Percentiles rank a stretch among this genome's conserved stretches.
Conservation (phyloP, 2,329 filamentous ascomycete species). For the Xylaria arbuscula region DNA sequence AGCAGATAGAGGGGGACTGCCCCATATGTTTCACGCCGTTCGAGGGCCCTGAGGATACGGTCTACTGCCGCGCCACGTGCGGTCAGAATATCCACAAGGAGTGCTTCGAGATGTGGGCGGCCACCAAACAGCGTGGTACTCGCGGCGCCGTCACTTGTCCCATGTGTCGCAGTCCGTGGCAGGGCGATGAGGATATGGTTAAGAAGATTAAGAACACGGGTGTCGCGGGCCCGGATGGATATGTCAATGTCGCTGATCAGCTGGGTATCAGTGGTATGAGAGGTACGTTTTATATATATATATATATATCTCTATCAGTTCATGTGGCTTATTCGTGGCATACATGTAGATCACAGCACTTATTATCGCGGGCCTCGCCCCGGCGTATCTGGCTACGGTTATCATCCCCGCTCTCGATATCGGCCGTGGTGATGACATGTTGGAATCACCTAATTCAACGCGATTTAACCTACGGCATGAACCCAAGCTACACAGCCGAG, state of each 20-base stretch:
- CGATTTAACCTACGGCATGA: too few species aligned
- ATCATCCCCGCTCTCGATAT: neutral
- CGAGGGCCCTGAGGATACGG: constrained; percentile 53
- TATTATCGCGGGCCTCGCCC: constrained; percentile 20
- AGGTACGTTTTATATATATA: constrained; percentile 58
- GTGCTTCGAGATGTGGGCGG: constrained; percentile 67
- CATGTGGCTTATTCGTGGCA: neutral
- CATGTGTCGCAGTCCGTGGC: constrained; percentile 69
- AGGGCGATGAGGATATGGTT: constrained; percentile 57
- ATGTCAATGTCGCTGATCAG: constrained; percentile 70
- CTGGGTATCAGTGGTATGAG: constrained; percentile 66
- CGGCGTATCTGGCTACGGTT: neutral
- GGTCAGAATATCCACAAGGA: constrained; percentile 66
- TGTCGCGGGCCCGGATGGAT: constrained; percentile 61
- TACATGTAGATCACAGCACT: constrained; percentile 26
- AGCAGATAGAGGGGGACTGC: constrained; percentile 64
- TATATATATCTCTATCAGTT: neutral
- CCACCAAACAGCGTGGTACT: constrained; percentile 55
- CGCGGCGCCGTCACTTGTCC: constrained; percentile 65
- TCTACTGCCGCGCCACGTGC: constrained; percentile 65
- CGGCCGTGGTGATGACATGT: constrained; percentile 3
- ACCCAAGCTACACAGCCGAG: neutral
- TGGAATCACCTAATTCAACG: neutral
- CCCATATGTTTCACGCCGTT: constrained; percentile 68
- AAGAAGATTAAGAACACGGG: constrained; percentile 58